Evolutionary conservation across 2,329 filamentous ascomycete species (phyloP).

Genomic region (Sclerotiophoma versabilis): DNA sequence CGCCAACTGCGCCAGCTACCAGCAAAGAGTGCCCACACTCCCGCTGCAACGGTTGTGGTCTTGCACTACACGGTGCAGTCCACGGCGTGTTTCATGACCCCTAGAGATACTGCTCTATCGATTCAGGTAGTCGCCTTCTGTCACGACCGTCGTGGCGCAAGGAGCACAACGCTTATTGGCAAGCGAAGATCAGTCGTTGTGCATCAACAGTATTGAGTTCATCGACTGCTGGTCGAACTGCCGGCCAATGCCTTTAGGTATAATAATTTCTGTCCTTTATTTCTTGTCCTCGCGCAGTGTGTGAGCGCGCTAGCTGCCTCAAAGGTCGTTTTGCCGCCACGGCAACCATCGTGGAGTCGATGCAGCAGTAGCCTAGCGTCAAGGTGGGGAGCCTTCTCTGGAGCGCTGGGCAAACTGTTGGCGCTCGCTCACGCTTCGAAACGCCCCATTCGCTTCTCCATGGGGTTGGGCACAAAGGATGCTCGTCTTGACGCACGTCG

Average conservation of each 20-base stretch:
- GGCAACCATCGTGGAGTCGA: constrained; percentile 1
- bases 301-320: constrained; percentile 1
- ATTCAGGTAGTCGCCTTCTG: constrained; percentile 22
- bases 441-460: constrained; percentile 23
- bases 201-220: constrained; percentile 23
- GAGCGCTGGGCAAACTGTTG: constrained; percentile 21
- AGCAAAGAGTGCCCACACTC: constrained; percentile 3
- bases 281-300: constrained; percentile 1
- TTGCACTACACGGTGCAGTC: constrained; percentile 20
- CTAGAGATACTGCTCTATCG: constrained; percentile 23
- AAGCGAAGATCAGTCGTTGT: constrained; percentile 36
- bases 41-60: constrained; percentile 3
- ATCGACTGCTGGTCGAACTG: constrained; percentile 18
- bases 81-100: constrained; percentile 26
- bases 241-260: constrained; percentile 29
- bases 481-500: constrained; percentile 5
- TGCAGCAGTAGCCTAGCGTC: constrained; percentile 3
- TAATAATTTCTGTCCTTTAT: constrained; percentile 9
- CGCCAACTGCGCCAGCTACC: constrained; percentile 11
- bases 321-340: constrained; percentile 2
- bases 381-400: constrained; percentile 11
- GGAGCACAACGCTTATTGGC: constrained; percentile 32
- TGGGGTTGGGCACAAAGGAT: constrained; percentile 5
- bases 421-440: constrained; percentile 24
- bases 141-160: constrained; percentile 23